phyloP scores from a whole-genome alignment of 176 grass and related monocot species.

The Ensete glaucum region DNA sequence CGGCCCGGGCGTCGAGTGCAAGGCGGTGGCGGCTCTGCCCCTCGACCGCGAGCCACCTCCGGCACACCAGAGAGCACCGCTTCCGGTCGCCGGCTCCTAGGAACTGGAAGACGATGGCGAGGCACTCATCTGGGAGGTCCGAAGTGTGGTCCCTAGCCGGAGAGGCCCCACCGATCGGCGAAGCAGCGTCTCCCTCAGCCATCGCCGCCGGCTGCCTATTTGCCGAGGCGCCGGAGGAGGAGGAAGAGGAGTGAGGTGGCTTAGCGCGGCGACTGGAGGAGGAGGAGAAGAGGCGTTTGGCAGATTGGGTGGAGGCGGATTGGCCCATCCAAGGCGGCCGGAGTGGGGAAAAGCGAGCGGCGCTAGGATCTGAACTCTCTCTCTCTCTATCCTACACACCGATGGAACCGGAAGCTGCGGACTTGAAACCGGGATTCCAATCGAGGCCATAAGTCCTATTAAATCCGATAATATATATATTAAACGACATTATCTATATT shows the following conservation, averaged over 20 bases:
- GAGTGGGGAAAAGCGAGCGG: neutral
- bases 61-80: conserved; percentile 12
- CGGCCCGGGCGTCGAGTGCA: conserved; percentile 6
- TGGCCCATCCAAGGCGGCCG: conserved; percentile 20
- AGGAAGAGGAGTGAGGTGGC: neutral
- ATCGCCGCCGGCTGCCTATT: neutral
- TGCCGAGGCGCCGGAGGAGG: neutral
- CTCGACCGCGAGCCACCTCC: conserved; percentile 13
- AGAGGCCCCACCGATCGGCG: neutral
- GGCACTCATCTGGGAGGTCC: conserved; percentile 15
- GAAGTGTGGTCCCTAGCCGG: neutral
- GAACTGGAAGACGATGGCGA: conserved; percentile 11
- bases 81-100: conserved; percentile 13
- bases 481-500: neutral
- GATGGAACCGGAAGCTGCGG: neutral
- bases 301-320: conserved; percentile 8
- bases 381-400: neutral
- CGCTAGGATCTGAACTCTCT: neutral
- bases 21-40: conserved; percentile 15
- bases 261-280: neutral
- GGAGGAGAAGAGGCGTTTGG: neutral
- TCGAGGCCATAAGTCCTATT: neutral
- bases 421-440: neutral
- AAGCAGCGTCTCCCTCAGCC: neutral
- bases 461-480: neutral